Base-by-base conservation (phyloP, 495 filamentous ascomycete species). In the Tricharina praecox region DNA sequence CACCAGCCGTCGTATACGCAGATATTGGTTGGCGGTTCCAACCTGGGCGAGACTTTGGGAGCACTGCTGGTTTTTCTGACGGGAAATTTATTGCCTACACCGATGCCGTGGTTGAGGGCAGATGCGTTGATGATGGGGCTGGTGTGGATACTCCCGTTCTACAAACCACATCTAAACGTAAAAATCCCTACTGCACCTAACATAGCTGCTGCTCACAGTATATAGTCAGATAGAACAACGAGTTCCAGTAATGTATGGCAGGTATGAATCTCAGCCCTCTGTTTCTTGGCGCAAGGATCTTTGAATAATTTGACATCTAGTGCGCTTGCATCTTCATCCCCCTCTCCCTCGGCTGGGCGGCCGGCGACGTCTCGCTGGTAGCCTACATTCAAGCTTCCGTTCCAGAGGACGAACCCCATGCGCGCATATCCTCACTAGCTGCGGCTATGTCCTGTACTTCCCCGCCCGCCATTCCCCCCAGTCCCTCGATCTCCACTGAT, bases 281-380 rank as follows among this genome's bases (percentile, higher is more conserved):
- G n/a, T n/a, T n/a, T n/a, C n/a, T n/a, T n/a, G n/a, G n/a, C n/a
- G n/a, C n/a, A n/a, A n/a, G n/a, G n/a, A n/a, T n/a, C n/a, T n/a
- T n/a, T n/a, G n/a, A n/a, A n/a, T n/a, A n/a, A n/a, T n/a, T n/a
- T n/a, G n/a, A n/a, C n/a, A n/a, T 21, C 25, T 43, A 28, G 39
- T 23, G 8, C 25, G 39, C 24, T 10, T 28, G 39, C 18, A 43
- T 28, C 18, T 43, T 28, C 10, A 51, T 65, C 18, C 66, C 67
- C 1, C 64, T 70, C 20, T 67, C 66, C 4, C 65, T 68, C 25
- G 67, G 64, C 7, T 69, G 67, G 68, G 68, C 67, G 1, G 65
- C 65, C 13, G 68, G 67, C 2, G 67, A 70, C 49, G 65, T 69
- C 3, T 66, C 63, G 2, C 50, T 70, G 3, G 64, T 61, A 3